Conservation (phyloP, 164 flowering plant genomes). For the Tinospora cordifolia region DNA sequence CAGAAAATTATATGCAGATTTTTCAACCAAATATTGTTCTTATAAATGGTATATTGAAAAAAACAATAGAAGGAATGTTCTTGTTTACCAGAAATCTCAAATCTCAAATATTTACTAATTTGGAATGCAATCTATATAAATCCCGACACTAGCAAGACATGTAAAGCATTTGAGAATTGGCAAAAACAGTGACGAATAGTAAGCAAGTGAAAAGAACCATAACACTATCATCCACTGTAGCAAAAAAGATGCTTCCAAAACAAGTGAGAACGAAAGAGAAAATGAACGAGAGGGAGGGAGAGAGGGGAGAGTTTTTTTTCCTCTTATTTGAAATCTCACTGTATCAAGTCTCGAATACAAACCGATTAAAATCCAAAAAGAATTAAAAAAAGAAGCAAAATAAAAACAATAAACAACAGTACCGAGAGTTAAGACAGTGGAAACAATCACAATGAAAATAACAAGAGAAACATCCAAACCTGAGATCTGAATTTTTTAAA, state of each 20-base stretch:
- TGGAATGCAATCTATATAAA: background rate
- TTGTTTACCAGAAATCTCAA: too few relatives aligned
- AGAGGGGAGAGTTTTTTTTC: background rate
- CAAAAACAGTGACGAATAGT: too few relatives aligned
- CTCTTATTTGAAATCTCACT: conserved; percentile 4
- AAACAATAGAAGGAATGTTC: too few relatives aligned
- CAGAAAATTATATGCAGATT: too few relatives aligned
- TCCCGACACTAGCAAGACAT: background rate
- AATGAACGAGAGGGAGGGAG: too few relatives aligned
- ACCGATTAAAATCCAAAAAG: background rate
- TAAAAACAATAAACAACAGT: conserved; percentile 2
- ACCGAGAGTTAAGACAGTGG: too few relatives aligned
- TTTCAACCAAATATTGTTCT: too few relatives aligned
- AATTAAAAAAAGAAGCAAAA: background rate
- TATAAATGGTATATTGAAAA: too few relatives aligned
- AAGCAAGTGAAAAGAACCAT: too few relatives aligned
- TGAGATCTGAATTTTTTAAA: conserved; percentile 2
- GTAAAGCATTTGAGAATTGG: too few relatives aligned
- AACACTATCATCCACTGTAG: background rate
- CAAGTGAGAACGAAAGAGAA: background rate
- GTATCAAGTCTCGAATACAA: background rate
- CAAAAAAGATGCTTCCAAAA: background rate
- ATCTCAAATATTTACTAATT: too few relatives aligned
- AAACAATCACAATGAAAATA: background rate
- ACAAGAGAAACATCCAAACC: background rate